phyloP scores from a whole-genome alignment of 495 filamentous ascomycete species.

The Penicillium coprophilum region DNA sequence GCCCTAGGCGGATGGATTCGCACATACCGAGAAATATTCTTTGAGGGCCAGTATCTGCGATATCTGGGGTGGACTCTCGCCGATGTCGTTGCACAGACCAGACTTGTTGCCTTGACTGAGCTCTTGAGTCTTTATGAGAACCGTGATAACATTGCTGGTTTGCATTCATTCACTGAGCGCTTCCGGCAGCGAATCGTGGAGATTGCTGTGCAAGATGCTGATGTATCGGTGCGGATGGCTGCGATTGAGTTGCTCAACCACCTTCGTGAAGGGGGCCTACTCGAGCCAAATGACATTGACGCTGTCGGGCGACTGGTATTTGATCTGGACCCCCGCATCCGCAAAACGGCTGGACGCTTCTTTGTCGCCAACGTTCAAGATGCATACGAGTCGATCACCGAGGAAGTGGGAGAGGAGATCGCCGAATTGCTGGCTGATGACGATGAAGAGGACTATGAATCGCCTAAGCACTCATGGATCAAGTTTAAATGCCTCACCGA shows the following conservation, averaged over 20 bases:
- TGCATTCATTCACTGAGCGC: constrained; percentile 85
- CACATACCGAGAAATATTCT: constrained; percentile 78
- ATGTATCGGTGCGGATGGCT: constrained; percentile 71
- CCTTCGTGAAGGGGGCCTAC: constrained; percentile 77
- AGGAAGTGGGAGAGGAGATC: constrained; percentile 82
- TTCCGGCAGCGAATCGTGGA: constrained; percentile 88
- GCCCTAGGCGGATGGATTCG: constrained; percentile 86
- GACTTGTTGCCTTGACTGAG: constrained; percentile 78
- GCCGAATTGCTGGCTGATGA: constrained; percentile 63
- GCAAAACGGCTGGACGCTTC: constrained; percentile 84
- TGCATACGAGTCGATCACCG: constrained; percentile 71
- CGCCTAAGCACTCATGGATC: constrained; percentile 79
- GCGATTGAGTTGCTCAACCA: constrained; percentile 78
- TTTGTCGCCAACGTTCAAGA: constrained; percentile 85
- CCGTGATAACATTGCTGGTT: constrained; percentile 68
- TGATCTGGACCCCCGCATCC: constrained; percentile 77
- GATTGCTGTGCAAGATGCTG: constrained; percentile 81
- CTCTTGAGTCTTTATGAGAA: constrained; percentile 72
- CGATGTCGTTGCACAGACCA: constrained; percentile 64
- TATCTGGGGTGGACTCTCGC: constrained; percentile 95
- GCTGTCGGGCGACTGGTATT: constrained; percentile 80
- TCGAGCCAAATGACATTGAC: constrained; percentile 90
- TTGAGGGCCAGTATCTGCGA: constrained; percentile 81
- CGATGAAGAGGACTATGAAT: constrained; percentile 69
- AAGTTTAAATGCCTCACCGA: constrained; percentile 87